These are phyloP conservation scores for Antitrichia curtipendula DNA, from an alignment of 225 moss, liverwort and hornwort genomes.

Conservation along the genomic window DNA sequence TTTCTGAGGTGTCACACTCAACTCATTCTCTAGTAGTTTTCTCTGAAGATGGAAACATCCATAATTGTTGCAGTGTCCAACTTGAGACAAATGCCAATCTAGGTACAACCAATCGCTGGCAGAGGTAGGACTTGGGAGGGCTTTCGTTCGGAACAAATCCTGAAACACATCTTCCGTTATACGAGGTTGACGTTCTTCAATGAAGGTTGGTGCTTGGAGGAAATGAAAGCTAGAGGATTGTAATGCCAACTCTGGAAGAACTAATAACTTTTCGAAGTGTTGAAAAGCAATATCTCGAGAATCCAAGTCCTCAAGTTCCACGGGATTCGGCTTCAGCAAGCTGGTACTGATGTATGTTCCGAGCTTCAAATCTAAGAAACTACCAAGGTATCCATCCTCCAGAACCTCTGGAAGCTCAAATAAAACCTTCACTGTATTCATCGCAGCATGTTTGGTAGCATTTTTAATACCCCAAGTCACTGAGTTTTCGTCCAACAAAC, in stretches of 20 bases:
- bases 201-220: slow-evolving; percentile 16
- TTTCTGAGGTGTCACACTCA: neutral
- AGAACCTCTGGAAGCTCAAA: slow-evolving; percentile 31
- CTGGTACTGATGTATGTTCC: neutral
- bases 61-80: slow-evolving; percentile 32
- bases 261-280: slow-evolving; percentile 11
- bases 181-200: neutral
- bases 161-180: slow-evolving; percentile 3
- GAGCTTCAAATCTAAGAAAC: neutral
- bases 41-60: slow-evolving; percentile 30
- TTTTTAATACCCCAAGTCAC: neutral
- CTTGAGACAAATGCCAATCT: slow-evolving; percentile 53
- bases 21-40: slow-evolving; percentile 10
- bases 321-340: slow-evolving; percentile 1
- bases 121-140: slow-evolving; percentile 4
- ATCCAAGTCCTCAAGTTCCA: slow-evolving; percentile 13
- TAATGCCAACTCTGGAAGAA: slow-evolving; percentile 33
- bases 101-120: slow-evolving; percentile 42
- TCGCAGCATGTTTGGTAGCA: neutral
- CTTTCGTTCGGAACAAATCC: neutral
- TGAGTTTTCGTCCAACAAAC: slow-evolving; percentile 16
- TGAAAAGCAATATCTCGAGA: neutral
- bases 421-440: neutral
- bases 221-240: slow-evolving; percentile 25
- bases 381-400: neutral